Conservation (phyloP, 192 early-diverging fungal species). For the Coemansia sp. region DNA sequence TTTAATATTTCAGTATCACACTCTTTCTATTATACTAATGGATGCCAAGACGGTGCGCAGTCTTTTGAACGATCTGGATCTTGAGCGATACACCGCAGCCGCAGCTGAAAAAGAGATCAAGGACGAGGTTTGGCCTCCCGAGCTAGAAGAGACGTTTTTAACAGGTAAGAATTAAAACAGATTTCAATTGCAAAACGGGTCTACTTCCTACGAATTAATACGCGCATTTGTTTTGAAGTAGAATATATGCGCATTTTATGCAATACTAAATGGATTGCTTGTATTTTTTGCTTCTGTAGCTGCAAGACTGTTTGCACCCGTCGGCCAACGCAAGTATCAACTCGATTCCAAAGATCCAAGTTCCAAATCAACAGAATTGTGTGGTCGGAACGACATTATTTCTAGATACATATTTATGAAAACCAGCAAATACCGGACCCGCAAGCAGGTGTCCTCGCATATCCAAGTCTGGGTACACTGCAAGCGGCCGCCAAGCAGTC, state of each 20-base stretch:
- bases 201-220: no score
- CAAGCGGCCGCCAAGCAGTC: conserved; percentile 57
- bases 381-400: conserved; percentile 72
- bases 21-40: conserved; percentile 13
- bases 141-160: conserved; percentile 40
- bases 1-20: background rate
- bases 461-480: conserved; percentile 78
- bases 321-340: conserved; percentile 51
- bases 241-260: no score
- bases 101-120: conserved; percentile 12
- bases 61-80: conserved; percentile 33
- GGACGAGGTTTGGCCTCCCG: conserved; percentile 48
- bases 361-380: conserved; percentile 29
- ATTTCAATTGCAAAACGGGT: no score
- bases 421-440: conserved; percentile 64
- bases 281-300: conserved; percentile 11
- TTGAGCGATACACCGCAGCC: conserved; percentile 27
- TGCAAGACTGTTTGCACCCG: conserved; percentile 32
- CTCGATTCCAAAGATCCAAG: conserved; percentile 27
- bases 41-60: conserved; percentile 35
- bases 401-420: conserved; percentile 71
- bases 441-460: conserved; percentile 79
- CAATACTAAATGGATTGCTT: no score
- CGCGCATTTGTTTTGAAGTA: no score
- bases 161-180: conserved; percentile 9